A percentile compares a stretch with the other conserved stretches of the same genome.
These are phyloP conservation scores for Eudorina sp. DNA, from an alignment of 139 green algal species.

Conservation along the genomic window DNA sequence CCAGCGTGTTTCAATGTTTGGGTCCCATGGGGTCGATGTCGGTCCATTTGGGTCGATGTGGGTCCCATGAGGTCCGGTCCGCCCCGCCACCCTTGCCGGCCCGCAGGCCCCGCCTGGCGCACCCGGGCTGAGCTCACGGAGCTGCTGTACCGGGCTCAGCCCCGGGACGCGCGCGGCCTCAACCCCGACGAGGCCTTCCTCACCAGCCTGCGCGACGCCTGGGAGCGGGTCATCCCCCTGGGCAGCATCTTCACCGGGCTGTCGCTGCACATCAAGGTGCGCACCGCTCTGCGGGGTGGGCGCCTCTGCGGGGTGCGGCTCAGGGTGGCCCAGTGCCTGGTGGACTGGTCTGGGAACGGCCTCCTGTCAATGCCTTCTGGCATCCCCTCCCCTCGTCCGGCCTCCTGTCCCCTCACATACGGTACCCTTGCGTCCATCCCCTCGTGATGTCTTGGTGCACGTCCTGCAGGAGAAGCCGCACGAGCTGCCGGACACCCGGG, in stretches of 20 bases:
- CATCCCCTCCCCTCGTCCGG: too few relatives aligned
- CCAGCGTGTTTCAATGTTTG: too few relatives aligned
- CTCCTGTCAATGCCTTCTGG: too few relatives aligned
- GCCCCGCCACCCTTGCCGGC: background rate
- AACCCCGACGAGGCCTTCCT: slow-evolving; percentile 51
- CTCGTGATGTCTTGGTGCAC: too few relatives aligned
- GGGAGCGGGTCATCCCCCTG: slow-evolving; percentile 62
- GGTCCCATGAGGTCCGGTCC: too few relatives aligned
- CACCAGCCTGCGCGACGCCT: slow-evolving; percentile 55
- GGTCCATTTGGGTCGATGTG: too few relatives aligned
- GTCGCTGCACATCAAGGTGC: slow-evolving; percentile 33
- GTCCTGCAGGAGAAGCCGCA: slow-evolving; percentile 34
- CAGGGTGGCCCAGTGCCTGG: too few relatives aligned
- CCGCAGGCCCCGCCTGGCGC: slow-evolving; percentile 47
- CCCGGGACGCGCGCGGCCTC: slow-evolving; percentile 44
- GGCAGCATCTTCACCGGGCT: slow-evolving; percentile 62
- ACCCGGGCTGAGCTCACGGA: slow-evolving; percentile 48
- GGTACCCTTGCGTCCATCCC: background rate
- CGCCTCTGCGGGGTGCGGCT: too few relatives aligned
- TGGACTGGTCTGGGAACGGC: too few relatives aligned
- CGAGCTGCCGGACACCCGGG: slow-evolving; percentile 27
- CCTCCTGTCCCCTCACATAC: too few relatives aligned
- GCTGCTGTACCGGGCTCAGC: slow-evolving; percentile 53
- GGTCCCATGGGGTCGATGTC: too few relatives aligned
- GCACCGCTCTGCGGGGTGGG: too few relatives aligned